Percentiles rank a stretch among this genome's conserved stretches.
Evolutionary conservation across 176 grass and related monocot species (phyloP).

Genomic region (Canna indica): DNA sequence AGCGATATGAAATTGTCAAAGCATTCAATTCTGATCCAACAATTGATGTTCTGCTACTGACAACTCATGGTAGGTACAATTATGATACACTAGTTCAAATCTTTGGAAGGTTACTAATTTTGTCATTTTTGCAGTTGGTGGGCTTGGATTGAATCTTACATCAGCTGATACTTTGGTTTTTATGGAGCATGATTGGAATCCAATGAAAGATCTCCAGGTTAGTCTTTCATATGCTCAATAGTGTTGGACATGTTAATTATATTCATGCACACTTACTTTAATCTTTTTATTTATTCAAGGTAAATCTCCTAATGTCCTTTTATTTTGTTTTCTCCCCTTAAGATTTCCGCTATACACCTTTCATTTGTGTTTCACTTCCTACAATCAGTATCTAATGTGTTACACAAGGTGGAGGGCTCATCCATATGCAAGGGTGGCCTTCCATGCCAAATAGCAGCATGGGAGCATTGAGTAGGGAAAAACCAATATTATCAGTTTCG

Average conservation of each 20-base stretch:
- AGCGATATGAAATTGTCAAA: slow-evolving; percentile 98
- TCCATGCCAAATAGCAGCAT: too few relatives aligned
- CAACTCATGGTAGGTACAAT: slow-evolving; percentile 67
- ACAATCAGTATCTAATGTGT: too few relatives aligned
- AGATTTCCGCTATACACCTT: background rate
- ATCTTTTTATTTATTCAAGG: background rate
- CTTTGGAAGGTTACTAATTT: background rate
- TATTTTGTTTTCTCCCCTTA: background rate
- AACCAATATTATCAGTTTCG: too few relatives aligned
- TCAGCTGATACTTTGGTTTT: slow-evolving; percentile 97
- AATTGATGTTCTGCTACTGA: slow-evolving; percentile 85
- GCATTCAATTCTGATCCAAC: slow-evolving; percentile 98
- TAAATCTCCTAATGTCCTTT: too few relatives aligned
- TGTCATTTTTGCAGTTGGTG: slow-evolving; percentile 65
- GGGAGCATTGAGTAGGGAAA: too few relatives aligned
- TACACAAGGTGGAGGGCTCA: too few relatives aligned
- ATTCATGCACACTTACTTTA: background rate
- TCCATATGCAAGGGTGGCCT: too few relatives aligned
- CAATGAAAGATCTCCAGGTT: slow-evolving; percentile 99
- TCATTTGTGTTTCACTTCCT: too few relatives aligned
- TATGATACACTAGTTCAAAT: background rate
- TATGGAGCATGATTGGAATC: slow-evolving; percentile 99
- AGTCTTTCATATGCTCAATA: slow-evolving; percentile 6
- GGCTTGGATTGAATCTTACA: slow-evolving; percentile 95
- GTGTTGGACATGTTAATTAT: background rate